A percentile compares a stretch with the other conserved stretches of the same genome.
Conservation (phyloP, 1,139 yeast genomes). For the Trichomonascaceae sp. region DNA sequence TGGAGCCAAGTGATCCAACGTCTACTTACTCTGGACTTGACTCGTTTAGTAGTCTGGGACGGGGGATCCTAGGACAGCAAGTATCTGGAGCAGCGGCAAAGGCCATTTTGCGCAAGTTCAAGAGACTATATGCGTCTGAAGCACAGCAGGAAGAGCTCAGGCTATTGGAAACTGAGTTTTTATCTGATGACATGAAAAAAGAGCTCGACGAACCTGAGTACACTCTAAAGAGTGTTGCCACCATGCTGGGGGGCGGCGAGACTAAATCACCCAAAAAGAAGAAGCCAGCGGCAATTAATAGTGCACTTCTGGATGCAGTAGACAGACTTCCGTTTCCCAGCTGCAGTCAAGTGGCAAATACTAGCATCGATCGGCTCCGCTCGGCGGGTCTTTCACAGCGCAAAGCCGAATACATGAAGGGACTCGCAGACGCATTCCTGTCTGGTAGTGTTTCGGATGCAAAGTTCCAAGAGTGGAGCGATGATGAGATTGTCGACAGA, state of each 20-base stretch:
- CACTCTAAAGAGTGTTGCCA: too few relatives aligned
- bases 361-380: constrained; percentile 37
- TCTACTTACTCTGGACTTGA: constrained; percentile 1
- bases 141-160: constrained; percentile 3
- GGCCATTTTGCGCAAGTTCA: constrained; percentile 43
- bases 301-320: too few relatives aligned
- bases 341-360: constrained; percentile 35
- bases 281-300: too few relatives aligned
- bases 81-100: constrained; percentile 75
- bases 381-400: constrained; percentile 58
- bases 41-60: constrained; percentile 31
- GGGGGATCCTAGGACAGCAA: constrained; percentile 61
- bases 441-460: constrained; percentile 31
- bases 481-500: constrained; percentile 41
- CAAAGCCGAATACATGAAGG: constrained; percentile 52
- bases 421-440: constrained; percentile 47
- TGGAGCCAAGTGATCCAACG: constrained; percentile 1
- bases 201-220: too few relatives aligned
- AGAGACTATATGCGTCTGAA: constrained; percentile 23
- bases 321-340: constrained; percentile 34
- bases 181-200: too few relatives aligned
- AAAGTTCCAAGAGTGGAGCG: constrained; percentile 25
- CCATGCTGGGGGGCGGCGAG: too few relatives aligned
- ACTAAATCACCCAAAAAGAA: too few relatives aligned
- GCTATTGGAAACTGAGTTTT: constrained; percentile 1